Percentiles rank a stretch among this genome's conserved stretches.
These are phyloP conservation scores for Selaginella tamariscina DNA, from an alignment of 75 land plant species.

Conservation along the genomic window DNA sequence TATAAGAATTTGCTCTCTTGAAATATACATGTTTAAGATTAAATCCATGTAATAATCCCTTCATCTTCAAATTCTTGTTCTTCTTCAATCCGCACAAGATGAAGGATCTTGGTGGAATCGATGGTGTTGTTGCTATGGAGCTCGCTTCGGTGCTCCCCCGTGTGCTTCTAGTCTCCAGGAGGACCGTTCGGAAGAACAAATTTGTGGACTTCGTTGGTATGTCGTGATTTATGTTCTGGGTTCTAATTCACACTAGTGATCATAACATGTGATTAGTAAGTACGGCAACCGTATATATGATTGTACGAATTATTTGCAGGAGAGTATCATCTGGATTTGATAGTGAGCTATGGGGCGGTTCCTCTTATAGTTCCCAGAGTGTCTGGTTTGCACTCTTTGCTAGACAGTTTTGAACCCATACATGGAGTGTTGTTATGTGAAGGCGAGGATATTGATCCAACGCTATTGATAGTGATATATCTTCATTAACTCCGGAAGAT, in stretches of 20 bases:
- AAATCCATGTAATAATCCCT: too few relatives aligned
- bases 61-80: too few relatives aligned
- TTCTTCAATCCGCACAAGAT: too few relatives aligned
- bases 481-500: conserved; percentile 45
- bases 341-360: conserved; percentile 80
- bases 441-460: conserved; percentile 88
- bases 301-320: too few relatives aligned
- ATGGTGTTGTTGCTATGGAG: conserved; percentile 9
- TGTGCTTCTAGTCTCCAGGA: neutral
- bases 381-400: conserved; percentile 46
- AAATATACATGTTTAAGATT: too few relatives aligned
- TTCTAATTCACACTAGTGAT: too few relatives aligned
- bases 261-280: too few relatives aligned
- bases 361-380: conserved; percentile 89
- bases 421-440: conserved; percentile 94
- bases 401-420: conserved; percentile 86
- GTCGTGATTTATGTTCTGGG: too few relatives aligned
- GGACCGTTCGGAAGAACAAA: conserved; percentile 13
- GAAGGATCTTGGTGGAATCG: neutral
- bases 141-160: conserved; percentile 8
- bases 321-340: conserved; percentile 90
- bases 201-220: conserved; percentile 10
- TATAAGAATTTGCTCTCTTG: too few relatives aligned
- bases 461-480: conserved; percentile 30
- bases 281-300: too few relatives aligned